Evolutionary conservation across 345 rosid species (phyloP), one percentile per base, ranked within the genome.

Genomic region (Moricandia arvensis): DNA sequence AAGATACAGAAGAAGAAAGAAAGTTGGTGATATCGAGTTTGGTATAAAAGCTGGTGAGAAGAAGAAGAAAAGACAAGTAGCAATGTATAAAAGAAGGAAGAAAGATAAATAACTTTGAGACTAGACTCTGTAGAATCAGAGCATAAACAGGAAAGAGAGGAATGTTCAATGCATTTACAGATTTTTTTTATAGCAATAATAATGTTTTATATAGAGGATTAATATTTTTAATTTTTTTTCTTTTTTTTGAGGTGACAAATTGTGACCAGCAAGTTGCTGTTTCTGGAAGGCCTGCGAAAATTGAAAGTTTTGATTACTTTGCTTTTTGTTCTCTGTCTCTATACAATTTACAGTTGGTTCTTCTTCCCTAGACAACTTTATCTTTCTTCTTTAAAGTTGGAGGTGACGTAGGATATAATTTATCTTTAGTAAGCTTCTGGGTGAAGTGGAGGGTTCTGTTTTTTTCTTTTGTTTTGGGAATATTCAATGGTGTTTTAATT

Each of bases 131-230:
- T 43, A 68, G 69, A 72, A 68, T 73, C 71, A 73, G 70, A 73
- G 70, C 43, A 30, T 74, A 62, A 73, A 67, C 68, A 66, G 3
- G 73, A 72, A 79, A 79, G 47, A 79, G 62, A 55, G 78, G 75
- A 73, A 74, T 75, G 78, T 79, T 74, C 78, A 79, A n/a, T 73
- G 78, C 55, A 79, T 79, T 79, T 79, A 45, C 60, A 78, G 81
- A 66, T 64, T 63, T 70, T 57, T 43, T 9, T 8, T 21, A 4
- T n/a, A 12, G 10, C n/a, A 7, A 2, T 29, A 13, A 7, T 38
- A 18, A 43, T 5, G 13, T 35, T 54, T 27, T 17, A 27, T 7
- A 57, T 11, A 68, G 2, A 4, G 2, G 7, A 38, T 17, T 10
- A 6, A 33, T 4, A 21, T 8, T 18, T 18, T 54, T 10, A 9